phyloP scores from a whole-genome alignment of 2,329 filamentous ascomycete genomes.

The Colletotrichum abscissum region DNA sequence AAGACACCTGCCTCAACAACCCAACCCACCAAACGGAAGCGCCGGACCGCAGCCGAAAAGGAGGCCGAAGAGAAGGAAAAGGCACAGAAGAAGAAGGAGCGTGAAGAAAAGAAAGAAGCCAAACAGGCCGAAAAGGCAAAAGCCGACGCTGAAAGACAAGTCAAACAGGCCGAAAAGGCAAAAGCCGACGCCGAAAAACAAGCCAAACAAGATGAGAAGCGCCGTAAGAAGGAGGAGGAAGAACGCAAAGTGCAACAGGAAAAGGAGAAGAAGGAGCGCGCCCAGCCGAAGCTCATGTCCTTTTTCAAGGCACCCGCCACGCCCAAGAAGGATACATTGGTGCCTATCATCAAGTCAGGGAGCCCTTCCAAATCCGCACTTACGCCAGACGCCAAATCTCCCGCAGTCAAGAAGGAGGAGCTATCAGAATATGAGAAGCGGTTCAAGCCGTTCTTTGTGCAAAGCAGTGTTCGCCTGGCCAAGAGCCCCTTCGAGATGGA shows the following conservation, averaged over 20 bases:
- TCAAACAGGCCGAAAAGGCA: conserved; percentile 48
- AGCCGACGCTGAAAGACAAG: conserved; percentile 47
- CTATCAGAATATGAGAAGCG: conserved; percentile 71
- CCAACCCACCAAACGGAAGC: conserved; percentile 55
- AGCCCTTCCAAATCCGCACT: conserved; percentile 6
- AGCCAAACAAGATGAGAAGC: conserved; percentile 54
- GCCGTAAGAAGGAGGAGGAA: conserved; percentile 63
- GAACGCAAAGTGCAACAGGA: conserved; percentile 50
- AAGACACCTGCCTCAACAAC: conserved; percentile 23
- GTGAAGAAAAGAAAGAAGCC: conserved; percentile 45
- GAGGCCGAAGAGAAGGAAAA: conserved; percentile 46
- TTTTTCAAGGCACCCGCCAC: conserved; percentile 52
- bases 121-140: conserved; percentile 48
- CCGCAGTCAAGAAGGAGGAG: conserved; percentile 37
- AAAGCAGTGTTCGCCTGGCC: conserved; percentile 79
- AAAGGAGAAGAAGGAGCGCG: conserved; percentile 62
- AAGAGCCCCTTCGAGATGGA: conserved; percentile 68
- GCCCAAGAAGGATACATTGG: conserved; percentile 49
- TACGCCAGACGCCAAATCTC: conserved; percentile 33
- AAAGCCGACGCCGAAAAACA: conserved; percentile 48
- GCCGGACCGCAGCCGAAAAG: conserved; percentile 54
- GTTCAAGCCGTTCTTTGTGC: conserved; percentile 86
- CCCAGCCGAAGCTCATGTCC: conserved; percentile 57
- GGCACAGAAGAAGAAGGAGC: conserved; percentile 41
- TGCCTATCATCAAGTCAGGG: conserved; percentile 2